These are phyloP conservation scores for Kluyveromyces lactis DNA, from an alignment of 805 yeast genomes.

Conservation along the genomic window DNA sequence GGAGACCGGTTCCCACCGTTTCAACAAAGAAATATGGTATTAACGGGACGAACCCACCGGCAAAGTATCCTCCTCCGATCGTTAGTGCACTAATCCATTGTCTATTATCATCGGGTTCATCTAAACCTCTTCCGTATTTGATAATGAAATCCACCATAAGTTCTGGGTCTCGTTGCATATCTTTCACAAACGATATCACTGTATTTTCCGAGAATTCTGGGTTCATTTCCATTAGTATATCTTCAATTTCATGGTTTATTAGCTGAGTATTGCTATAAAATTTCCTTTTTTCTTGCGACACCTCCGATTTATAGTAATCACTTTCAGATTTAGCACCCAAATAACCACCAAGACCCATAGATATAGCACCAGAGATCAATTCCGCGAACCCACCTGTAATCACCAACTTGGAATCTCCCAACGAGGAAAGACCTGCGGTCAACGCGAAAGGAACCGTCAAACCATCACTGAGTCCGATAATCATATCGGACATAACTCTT, in stretches of 20 bases:
- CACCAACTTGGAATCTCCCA: slow-evolving; percentile 84
- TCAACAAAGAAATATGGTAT: slow-evolving; percentile 81
- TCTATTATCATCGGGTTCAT: slow-evolving; percentile 90
- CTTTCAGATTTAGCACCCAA: slow-evolving; percentile 88
- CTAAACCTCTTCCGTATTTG: slow-evolving; percentile 84
- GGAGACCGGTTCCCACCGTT: slow-evolving; percentile 69
- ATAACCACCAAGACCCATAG: slow-evolving; percentile 97
- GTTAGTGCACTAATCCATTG: slow-evolving; percentile 83
- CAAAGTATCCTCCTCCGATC: slow-evolving; percentile 78
- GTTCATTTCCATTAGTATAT: slow-evolving; percentile 64
- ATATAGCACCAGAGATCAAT: slow-evolving; percentile 90
- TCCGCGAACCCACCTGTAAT: slow-evolving; percentile 98
- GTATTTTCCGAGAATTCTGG: slow-evolving; percentile 56
- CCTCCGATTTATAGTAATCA: slow-evolving; percentile 67
- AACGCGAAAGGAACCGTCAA: slow-evolving; percentile 97
- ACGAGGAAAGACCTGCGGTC: slow-evolving; percentile 88
- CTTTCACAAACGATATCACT: slow-evolving; percentile 62
- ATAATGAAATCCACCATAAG: slow-evolving; percentile 80
- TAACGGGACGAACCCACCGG: slow-evolving; percentile 89
- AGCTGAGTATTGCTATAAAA: slow-evolving; percentile 57
- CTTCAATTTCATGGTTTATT: slow-evolving; percentile 72
- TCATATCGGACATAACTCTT: slow-evolving; percentile 85
- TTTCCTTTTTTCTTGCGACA: slow-evolving; percentile 57
- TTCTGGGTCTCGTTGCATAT: slow-evolving; percentile 70
- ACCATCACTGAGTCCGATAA: slow-evolving; percentile 92